Base-by-base conservation (phyloP, 306 rosid genomes). In the Dryas drummondii region DNA sequence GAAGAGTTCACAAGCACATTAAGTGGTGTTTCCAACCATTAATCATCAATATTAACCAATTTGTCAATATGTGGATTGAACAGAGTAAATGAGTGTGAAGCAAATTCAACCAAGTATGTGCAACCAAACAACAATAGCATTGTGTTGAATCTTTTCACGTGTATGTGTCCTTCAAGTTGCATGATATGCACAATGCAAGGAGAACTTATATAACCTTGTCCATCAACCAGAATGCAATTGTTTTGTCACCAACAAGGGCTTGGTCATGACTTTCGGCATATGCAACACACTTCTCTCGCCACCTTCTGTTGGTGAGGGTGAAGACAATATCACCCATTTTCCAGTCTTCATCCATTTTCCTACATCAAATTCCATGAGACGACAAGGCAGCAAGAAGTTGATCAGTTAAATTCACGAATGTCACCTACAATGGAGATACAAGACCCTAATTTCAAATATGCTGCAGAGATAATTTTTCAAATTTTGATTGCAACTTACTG, bases 201-300 rank as follows among this genome's bases (percentile, higher is more conserved):
- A 76, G 46, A 72, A 72, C 71, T 54, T 49, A 49, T 60, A 53
- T 13, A 19, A 96, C 99, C 99, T 96, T 96, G 90, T 96, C 98
- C 99, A 96, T 96, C 88, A 96, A 86, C 99, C 99, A 96, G 80
- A 96, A 96, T 66, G 99, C 99, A 78, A 92, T 77, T 80, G 99
- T 96, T 86, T 96, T 96, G 83, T 96, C 99, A 73, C 99, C 99
- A 74, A 96, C 99, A 84, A 96, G 92, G 55, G 99, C 99, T 85
- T 96, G 99, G 81, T 96, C 99, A 72, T 96, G 99, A 86, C 99
- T 96, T 91, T 96, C 99, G 32, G 99, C 99, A 87, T 96, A 96
- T 58, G 88, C 64, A 77, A 96, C 82, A 73, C 99, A 96, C 37
- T 96, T 96, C 85, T 96, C 99, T 78, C 70, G 78, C 99, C 99